Base-by-base conservation (phyloP, 192 early-diverging fungal species). In the Coemansia sp. region DNA sequence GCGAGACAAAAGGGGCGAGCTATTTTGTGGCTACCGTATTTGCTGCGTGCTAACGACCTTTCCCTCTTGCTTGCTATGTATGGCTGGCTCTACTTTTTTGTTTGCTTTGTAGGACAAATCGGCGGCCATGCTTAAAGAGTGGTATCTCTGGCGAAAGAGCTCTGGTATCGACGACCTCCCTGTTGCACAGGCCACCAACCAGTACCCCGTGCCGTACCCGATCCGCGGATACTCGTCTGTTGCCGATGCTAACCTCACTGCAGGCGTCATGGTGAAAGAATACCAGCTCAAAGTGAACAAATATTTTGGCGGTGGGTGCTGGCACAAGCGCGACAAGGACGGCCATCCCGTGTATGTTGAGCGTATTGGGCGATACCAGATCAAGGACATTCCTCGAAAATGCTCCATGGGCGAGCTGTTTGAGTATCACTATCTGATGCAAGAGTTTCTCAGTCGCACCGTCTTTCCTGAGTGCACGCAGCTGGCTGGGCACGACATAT, bases 341-440 rank as follows among this genome's bases (percentile, higher is more conserved):
- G 96, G 95, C 18, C 86, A 92, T 61, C 93, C 94, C 4, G 75
- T 98, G 53, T 98, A 96, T 71, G 89, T 97, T 69, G 96, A 98
- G 84, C 87, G 88, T 35, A 81, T 95, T 53, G 94, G 94, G 68
- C 83, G 70, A 6, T 76, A 91, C 68, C 82, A 85, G 46, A 86
- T 86, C 57, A 91, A 91, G 53, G 76, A 85, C 9, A 70, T 91
- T 23, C 86, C 88, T 35, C 87, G 85, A 59, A 60, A 82, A 48
- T 79, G 83, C 18, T 88, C 85, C 21, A 76, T 82, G 34, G 77
- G 85, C 23, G 90, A 90, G 74, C 62, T 92, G 21, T 69, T 86
- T 45, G 79, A 87, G 60, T 88, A 87, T 68, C 90, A 92, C 61
- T 84, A 88, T 59, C 79, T 86, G 35, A 87, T 89, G 77, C 85